A percentile compares a stretch with the other conserved stretches of the same genome.
Evolutionary conservation across 345 rosid species (phyloP).

Genomic region (Aquilaria sinensis): DNA sequence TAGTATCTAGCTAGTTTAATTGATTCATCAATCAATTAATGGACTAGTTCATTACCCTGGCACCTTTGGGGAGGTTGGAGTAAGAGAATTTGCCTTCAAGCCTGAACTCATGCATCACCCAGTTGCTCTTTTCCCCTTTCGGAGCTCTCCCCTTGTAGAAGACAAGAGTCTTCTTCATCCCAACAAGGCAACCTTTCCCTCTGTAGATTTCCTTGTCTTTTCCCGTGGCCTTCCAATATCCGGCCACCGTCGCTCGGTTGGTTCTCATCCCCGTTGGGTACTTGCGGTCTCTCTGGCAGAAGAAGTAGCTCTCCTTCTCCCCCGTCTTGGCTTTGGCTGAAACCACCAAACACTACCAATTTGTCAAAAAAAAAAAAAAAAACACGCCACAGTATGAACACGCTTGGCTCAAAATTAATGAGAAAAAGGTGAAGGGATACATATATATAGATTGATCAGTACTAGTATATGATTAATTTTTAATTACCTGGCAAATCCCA

Average conservation of each 20-base stretch:
- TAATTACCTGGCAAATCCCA: conserved; percentile 82
- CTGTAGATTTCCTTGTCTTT: conserved; percentile 80
- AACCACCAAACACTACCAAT: conserved; percentile 3
- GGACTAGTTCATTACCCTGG: conserved; percentile 43
- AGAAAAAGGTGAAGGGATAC: not conserved
- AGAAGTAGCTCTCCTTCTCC: conserved; percentile 91
- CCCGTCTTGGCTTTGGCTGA: conserved; percentile 95
- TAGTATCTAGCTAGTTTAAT: too few species aligned
- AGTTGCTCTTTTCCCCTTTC: conserved; percentile 86
- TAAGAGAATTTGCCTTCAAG: conserved; percentile 82
- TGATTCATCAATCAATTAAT: too few species aligned
- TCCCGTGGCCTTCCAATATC: conserved; percentile 98
- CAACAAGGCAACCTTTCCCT: conserved; percentile 67
- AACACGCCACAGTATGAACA: not conserved
- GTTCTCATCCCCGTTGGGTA: conserved; percentile 99
- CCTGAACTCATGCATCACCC: conserved; percentile 97
- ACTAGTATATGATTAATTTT: too few species aligned
- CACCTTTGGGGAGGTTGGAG: conserved; percentile 52
- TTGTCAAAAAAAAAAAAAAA: not conserved
- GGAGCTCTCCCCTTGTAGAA: conserved; percentile 97
- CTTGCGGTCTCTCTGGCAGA: conserved; percentile 84
- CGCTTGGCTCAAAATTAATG: not conserved
- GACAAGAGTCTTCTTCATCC: conserved; percentile 99
- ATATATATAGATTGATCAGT: too few species aligned
- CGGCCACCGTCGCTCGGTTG: conserved; percentile 83